Base-by-base conservation (phyloP, 1,139 yeast species). In the Arxiozyma telluris region DNA sequence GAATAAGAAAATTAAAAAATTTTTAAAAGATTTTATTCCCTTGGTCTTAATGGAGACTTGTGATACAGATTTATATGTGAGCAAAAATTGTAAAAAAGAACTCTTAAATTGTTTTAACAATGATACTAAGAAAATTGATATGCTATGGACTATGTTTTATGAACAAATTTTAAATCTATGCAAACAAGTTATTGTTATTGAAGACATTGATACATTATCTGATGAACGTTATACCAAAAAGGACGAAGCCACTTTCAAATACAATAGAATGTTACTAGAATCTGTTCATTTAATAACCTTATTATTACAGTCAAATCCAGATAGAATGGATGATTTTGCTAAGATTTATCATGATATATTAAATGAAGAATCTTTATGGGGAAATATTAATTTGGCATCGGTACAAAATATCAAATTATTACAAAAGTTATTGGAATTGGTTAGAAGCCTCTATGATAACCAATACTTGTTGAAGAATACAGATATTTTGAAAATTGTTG, bases 171-270 rank as follows among this genome's bases (percentile, higher is more conserved):
- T 87, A 30, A 79, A 79, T 50, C 82, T 78, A 58, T 73, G 81
- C 11, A 71, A 74, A 43, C 80, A 82, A 41, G 75, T 80, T 0
- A 63, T 87, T 11, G 70, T 77, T 12, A 67, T 72, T 44, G 96
- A 90, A 65, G 73, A 80, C 1, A 76, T 76, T 6, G 80, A 78
- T 20, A 78, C 90, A 0, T 68, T 90, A 44, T 83, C 94, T 4
- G 97, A 91, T 63, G 85, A 83, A 62, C 75, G 96, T 57, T 84
- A 81, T 64, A 79, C 83, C 25, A 77, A 82, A 5, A 79, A 77
- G 53, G 87, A 82, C 38, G 96, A 89, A 58, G 77, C 87, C 0
- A 73, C 74, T 23, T 71, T 82, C n/a, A 88, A 87, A 64, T 87
- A 83, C 63, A 76, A 77, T 43, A 73, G 96, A 54, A 77, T 84